Evolutionary conservation across 1,284 basidiomycete species (phyloP), one percentile per base, ranked within the genome.

Genomic region (Rhodotorula sp.): DNA sequence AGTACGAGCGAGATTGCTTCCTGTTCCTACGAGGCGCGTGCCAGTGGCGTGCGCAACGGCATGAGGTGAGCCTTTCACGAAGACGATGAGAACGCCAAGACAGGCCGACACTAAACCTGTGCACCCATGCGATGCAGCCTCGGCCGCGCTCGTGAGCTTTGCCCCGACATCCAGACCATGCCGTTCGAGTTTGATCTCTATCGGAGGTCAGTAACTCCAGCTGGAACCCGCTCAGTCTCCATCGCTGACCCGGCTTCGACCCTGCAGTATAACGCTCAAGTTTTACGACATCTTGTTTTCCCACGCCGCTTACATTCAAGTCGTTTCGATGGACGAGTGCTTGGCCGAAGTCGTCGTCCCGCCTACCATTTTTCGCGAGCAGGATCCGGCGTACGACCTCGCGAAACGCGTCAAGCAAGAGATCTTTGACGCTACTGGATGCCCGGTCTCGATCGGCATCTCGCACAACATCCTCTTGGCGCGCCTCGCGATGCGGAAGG

Each of bases 1-100:
- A 94, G 91, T 75, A 97, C 94, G 10, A 94, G 91, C 76, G 96
- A 98, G 81, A 91, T 99, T 72, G 94, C 96, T 0, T 94, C 92
- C 77, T 89, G 92, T 46, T 96, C 92, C 79, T 99, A 99, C 79
- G 93, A 96, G 78, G 94, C 96, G 0, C 86, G 96, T 58, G 85
- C 85, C 39, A 92, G 89, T 80, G 96, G 96, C 1, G 87, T 99
- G 61, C 89, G 87, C 81, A 94, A 95, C 77, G 97, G 96, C 5
- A 98, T 98, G 94, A 93, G 90, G 89, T 88, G 75, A 26, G 84
- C 15, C 34, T 6, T 34, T 34, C 34, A 34, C 6, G 34, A 34
- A 34, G 34, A 34, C 34, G 34, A 34, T 8, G 34, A 34, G 34
- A 34, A 34, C 34, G 34, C 34, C 34, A 34, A 34, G 34, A 34